Conservation (phyloP, 805 yeast genomes). For the Myxozyma geophila region DNA sequence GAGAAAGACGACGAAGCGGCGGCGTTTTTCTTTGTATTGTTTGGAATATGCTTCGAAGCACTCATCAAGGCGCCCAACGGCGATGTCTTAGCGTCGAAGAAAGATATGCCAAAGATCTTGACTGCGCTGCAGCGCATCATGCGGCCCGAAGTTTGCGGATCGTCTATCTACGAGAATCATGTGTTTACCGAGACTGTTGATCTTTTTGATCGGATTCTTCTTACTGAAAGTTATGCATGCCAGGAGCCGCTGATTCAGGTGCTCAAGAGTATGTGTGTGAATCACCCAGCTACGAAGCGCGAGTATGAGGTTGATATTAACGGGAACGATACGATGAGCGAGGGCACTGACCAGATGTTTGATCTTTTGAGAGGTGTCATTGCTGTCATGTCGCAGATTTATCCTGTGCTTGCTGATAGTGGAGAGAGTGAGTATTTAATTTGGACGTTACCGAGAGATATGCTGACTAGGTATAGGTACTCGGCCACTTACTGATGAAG, state of each 20-base stretch:
- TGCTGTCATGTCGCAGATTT: constrained; percentile 60
- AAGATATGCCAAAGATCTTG: constrained; percentile 48
- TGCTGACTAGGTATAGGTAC: constrained; percentile 6
- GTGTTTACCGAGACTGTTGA: constrained; percentile 78
- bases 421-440: constrained; percentile 7
- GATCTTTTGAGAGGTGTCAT: constrained; percentile 75
- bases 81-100: constrained; percentile 35
- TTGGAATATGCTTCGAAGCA: constrained; percentile 82
- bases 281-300: constrained; percentile 46
- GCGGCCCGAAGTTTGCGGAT: constrained; percentile 59
- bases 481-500: constrained; percentile 26
- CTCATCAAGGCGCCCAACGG: constrained; percentile 53
- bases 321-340: constrained; percentile 51
- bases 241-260: constrained; percentile 58
- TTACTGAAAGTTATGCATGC: constrained; percentile 58
- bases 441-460: no score
- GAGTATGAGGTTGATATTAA: constrained; percentile 32
- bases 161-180: constrained; percentile 64
- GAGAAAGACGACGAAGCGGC: constrained; percentile 43
- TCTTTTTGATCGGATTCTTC: constrained; percentile 69
- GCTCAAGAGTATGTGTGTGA: constrained; percentile 58
- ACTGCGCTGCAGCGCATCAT: constrained; percentile 62
- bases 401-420: constrained; percentile 65
- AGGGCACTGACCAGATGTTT: constrained; percentile 76
- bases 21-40: constrained; percentile 72